phyloP scores from a whole-genome alignment of 495 filamentous ascomycete species.

The Aspergillus affinis region DNA sequence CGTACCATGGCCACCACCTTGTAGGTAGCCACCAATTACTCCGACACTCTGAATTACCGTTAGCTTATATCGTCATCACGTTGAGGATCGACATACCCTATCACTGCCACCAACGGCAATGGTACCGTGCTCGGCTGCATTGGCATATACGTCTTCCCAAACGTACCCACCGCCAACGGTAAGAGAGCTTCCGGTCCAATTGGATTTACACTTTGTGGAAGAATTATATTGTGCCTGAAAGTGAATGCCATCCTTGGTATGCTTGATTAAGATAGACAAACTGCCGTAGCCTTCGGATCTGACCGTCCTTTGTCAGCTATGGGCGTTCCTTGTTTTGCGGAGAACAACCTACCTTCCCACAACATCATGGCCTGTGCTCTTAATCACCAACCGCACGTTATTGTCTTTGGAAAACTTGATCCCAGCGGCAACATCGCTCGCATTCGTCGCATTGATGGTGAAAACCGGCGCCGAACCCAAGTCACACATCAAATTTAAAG shows the following conservation, averaged over 20 bases:
- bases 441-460: not conserved
- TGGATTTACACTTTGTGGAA: not conserved
- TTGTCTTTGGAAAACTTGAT: not conserved
- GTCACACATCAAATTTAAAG: not conserved
- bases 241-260: not conserved
- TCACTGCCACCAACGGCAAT: not conserved
- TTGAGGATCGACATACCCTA: not conserved
- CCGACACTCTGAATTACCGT: not conserved
- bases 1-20: slow-evolving; percentile 21
- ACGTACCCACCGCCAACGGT: not conserved
- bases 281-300: not conserved
- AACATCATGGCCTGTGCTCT: not conserved
- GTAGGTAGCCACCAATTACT: slow-evolving; percentile 3
- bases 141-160: not conserved
- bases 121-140: not conserved
- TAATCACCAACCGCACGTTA: not conserved
- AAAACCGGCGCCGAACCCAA: not conserved
- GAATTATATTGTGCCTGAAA: not conserved
- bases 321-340: not conserved
- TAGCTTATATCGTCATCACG: not conserved
- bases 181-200: not conserved
- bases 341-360: not conserved
- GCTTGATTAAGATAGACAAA: not conserved
- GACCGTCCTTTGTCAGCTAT: not conserved
- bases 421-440: not conserved